Evolutionary conservation across 139 green algal species (phyloP).

Genomic region (Closterium sp.): DNA sequence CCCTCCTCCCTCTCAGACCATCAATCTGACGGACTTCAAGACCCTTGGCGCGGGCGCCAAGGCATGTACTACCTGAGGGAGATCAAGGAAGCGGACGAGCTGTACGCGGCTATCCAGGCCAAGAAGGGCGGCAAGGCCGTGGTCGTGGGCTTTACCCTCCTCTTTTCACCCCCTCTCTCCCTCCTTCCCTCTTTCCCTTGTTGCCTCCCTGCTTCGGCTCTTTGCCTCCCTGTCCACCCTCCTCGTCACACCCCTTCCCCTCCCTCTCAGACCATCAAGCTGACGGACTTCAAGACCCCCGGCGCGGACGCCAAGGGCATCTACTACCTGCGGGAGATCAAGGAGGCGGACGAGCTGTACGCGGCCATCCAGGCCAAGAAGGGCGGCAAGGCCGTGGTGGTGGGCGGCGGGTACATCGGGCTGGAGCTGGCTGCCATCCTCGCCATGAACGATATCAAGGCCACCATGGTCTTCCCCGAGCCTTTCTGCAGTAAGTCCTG

Average conservation of each 20-base stretch:
- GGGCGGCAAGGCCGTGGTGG: slow-evolving; percentile 53
- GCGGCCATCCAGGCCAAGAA: slow-evolving; percentile 65
- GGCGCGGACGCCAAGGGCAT: slow-evolving; percentile 78
- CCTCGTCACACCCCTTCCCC: neutral
- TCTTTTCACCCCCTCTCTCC: neutral
- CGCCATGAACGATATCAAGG: slow-evolving; percentile 68
- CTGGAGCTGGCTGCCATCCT: slow-evolving; percentile 72
- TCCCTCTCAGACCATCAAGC: slow-evolving; percentile 49
- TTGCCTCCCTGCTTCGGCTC: neutral
- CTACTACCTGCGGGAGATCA: slow-evolving; percentile 70
- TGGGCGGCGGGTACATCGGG: slow-evolving; percentile 95
- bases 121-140: slow-evolving; percentile 58
- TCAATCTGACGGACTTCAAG: slow-evolving; percentile 64
- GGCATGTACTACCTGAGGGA: slow-evolving; percentile 78
- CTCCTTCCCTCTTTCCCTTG: neutral
- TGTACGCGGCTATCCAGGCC: slow-evolving; percentile 67
- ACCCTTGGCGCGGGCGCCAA: slow-evolving; percentile 67
- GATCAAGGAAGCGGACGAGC: slow-evolving; percentile 67
- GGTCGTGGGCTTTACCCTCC: slow-evolving; percentile 64
- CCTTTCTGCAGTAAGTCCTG: slow-evolving; percentile 57
- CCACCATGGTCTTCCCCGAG: slow-evolving; percentile 84
- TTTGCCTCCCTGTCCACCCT: neutral
- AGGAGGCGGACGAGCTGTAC: slow-evolving; percentile 73
- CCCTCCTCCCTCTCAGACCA: slow-evolving; percentile 37
- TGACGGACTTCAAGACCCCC: slow-evolving; percentile 62